Base-by-base conservation (phyloP, 768 basidiomycete genomes). In the Pleurotus eryngii region DNA sequence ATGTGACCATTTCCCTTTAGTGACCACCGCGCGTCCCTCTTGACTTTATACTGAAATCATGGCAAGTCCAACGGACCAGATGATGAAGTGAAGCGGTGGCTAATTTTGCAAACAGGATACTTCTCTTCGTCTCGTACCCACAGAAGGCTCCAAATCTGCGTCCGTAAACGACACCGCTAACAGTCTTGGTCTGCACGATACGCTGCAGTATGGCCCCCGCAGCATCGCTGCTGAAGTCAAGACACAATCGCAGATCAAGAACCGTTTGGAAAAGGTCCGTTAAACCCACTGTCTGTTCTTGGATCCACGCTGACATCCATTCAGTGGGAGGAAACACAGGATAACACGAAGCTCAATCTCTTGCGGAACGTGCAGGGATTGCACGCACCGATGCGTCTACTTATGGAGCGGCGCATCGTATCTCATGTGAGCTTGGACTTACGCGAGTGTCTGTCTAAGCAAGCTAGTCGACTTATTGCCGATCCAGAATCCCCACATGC, bases 321-420 rank as follows among this genome's bases (percentile, higher is more conserved):
- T 7, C 61, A 98, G 96, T 98, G 97, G 97, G 88, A 95, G 53
- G 86, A 85, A 61, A 94, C 95, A 6, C 95, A 97, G 70, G 89
- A 93, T 70, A 89, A 89, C 70, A 68, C 95, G 49, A 88, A 88
- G 68, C 77, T 98, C 57, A 94, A 84, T 48, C 76, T 96, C 73
- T 83, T 93, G 67, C 85, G 95, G 46, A 86, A 92, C 70, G 68
- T 88, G 30, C 88, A 87, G 65, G 97, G 97, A 37, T 70, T 98
- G 63, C 92, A 93, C 67, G 86, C 90, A 17, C 97, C 97, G 1
- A 83, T 96, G 72, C 83, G 95, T 27, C 77, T 85, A 53, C 78
- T 97, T 61, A 98, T 98, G 97, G 97, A 99, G 71, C 84, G 94
- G 67, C 89, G 88, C 76, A 81, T 95, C 42, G 92, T 95, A 7